Evolutionary conservation across 2,329 filamentous ascomycete genomes (phyloP), one percentile per base, ranked within the genome.

Genomic region (Botrytis squamosa): DNA sequence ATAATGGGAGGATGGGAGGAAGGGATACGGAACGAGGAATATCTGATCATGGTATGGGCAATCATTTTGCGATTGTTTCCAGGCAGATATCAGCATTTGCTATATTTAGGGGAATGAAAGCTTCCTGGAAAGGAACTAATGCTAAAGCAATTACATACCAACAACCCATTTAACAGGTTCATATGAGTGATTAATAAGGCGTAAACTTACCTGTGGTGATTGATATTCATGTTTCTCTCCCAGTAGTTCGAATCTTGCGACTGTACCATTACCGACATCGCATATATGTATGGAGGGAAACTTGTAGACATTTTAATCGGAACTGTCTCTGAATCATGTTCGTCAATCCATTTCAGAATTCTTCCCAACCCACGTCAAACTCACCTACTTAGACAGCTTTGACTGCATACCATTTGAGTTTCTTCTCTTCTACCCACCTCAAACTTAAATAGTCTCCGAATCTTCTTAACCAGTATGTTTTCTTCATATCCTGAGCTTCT

Each of bases 211-310:
- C 0, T n/a, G 2, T 55, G 25, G 4, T 55, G 14, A 1, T 16
- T 55, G 25, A 55, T 55, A 12, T n/a, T 16, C 12, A 55, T n/a
- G 22, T n/a, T 12, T 12, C 49, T 14, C 10, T 52, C 22, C 22
- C 20, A 0, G 10, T 10, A 10, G 1, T 0, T 12, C 3, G 9
- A 52, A 14, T 4, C 46, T 25, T 25, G 3, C 10, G 0, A 14
- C 46, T 12, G 4, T 52, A 25, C 0, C 4, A 12, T 6, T 25
- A 25, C 9, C 4, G 9, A 4, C 46, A 25, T 52, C 9, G 25
- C 12, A 3, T 25, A 4, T 52, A 12, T 52, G 22, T 52, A 22
- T 52, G 12, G 14, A 52, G 25, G n/a, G 10, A 10, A 4, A 49
- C 46, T 4, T 4, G 33, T 33, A 33, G 33, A 33, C 33, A 33